Evolutionary conservation across 2,329 filamentous ascomycete species (phyloP), one percentile per base, ranked within the genome.

Genomic region (Fusarium armeniacum): DNA sequence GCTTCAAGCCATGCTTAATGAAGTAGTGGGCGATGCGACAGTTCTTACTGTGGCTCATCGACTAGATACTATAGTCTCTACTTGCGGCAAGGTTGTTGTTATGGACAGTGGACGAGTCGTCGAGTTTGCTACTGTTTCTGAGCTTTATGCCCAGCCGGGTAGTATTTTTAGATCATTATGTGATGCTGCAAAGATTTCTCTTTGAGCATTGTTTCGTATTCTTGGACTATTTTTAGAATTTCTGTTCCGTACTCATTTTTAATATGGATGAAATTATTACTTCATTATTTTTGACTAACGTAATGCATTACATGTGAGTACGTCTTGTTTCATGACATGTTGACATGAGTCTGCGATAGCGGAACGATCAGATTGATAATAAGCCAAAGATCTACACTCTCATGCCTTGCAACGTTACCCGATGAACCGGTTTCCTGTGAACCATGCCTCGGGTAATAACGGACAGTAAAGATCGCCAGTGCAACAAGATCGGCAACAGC

Each of bases 61-160:
- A 28, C 63, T 72, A 4, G 67, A 72, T 9, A 72, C 67, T 1
- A 73, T 72, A 5, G 32, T 73, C 30, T 40, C 57, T 30, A 78
- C 65, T 7, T 71, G 69, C 24, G 49, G 70, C 26, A 60, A 57
- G 40, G 69, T 71, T 5, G 20, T 72, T 1, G 69, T 71, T 1
- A 72, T 71, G 69, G 69, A 71, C 6, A 40, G 45, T 30, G 69
- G 69, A 4, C 57, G 24, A n/a, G 65, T 71, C 4, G 65, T 65
- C 1, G 69, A 71, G 45, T 71, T 64, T 45, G 69, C 53, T n/a
- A 40, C 47, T 4, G 64, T 69, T 12, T 49, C 47, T 3, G 35
- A 43, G 2, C 33, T 68, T 4, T 68, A 54, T 40, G 9, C 35
- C 8, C 64, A 38, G 20, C 7, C 30, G 3, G 30, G 8, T 10